Evolutionary conservation across 192 early-diverging fungal species (phyloP).

Genomic region (Rhizophagus prolifer): DNA sequence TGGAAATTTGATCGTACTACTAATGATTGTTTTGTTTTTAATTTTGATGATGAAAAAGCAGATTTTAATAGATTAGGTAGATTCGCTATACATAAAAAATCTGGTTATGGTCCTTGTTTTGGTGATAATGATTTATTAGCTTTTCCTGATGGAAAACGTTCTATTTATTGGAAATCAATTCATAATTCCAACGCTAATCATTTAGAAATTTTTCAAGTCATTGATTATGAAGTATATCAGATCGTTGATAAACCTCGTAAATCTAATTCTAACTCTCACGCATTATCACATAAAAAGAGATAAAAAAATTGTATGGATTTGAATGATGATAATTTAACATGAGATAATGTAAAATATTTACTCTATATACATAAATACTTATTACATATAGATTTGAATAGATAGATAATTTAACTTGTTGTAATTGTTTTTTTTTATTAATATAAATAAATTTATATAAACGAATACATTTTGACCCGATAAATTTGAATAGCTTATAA

Average conservation of each 20-base stretch:
- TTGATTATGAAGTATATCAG: slow-evolving; percentile 18
- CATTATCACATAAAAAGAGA: background rate
- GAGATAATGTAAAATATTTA: background rate
- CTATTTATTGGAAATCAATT: slow-evolving; percentile 4
- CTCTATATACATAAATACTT: background rate
- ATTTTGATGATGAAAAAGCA: slow-evolving; percentile 16
- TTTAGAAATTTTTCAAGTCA: background rate
- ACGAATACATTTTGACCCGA: too few species aligned
- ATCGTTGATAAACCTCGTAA: slow-evolving; percentile 1
- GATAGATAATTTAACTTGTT: too few species aligned
- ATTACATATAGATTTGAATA: background rate
- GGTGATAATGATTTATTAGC: background rate
- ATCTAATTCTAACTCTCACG: background rate
- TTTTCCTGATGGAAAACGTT: slow-evolving; percentile 6
- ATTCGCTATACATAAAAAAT: background rate
- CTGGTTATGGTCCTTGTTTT: slow-evolving; percentile 13
- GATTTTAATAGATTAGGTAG: background rate
- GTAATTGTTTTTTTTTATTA: too few species aligned
- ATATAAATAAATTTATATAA: too few species aligned
- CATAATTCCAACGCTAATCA: background rate
- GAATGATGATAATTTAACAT: background rate
- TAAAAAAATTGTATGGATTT: background rate
- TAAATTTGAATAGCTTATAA: too few species aligned
- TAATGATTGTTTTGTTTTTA: slow-evolving; percentile 10
- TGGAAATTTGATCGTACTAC: slow-evolving; percentile 16